A percentile compares a stretch with the other conserved stretches of the same genome.
Evolutionary conservation across 2,329 filamentous ascomycete genomes (phyloP).

Genomic region (Diaporthe australafricana): DNA sequence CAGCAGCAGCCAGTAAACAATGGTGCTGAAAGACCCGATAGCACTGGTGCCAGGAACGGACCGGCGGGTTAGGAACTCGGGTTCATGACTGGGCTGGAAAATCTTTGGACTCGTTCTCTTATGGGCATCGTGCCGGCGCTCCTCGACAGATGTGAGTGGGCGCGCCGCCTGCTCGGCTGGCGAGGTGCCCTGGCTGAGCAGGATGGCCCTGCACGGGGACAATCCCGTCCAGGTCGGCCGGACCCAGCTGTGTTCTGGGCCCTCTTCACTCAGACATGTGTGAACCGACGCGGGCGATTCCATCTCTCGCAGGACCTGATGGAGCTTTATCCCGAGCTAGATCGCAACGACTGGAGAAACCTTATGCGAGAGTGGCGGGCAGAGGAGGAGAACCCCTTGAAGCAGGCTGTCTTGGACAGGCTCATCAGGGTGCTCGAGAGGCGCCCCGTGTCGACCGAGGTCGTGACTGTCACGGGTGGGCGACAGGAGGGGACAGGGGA

Average conservation of each 20-base stretch:
- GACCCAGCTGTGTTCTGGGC: background rate
- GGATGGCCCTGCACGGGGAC: background rate
- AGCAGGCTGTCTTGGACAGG: background rate
- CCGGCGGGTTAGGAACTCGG: background rate
- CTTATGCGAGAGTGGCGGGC: background rate
- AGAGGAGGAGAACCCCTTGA: background rate
- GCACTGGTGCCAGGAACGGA: background rate
- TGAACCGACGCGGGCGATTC: accelerated
- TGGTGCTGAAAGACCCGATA: background rate
- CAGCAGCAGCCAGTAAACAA: background rate
- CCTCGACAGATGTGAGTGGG: background rate
- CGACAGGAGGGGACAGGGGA: background rate
- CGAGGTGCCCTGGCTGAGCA: background rate
- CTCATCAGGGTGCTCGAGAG: background rate
- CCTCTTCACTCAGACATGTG: background rate
- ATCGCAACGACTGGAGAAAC: background rate
- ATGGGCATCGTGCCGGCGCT: background rate
- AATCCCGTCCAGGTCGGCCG: background rate
- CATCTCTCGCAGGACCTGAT: background rate
- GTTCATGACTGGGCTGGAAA: background rate
- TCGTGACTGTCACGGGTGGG: too few relatives aligned
- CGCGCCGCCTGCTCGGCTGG: background rate
- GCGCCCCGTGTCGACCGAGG: background rate
- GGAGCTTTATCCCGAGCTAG: background rate
- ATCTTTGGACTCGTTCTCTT: background rate